These are phyloP conservation scores for Neolecta irregularis DNA, from an alignment of 1,139 yeast genomes.

Conservation along the genomic window DNA sequence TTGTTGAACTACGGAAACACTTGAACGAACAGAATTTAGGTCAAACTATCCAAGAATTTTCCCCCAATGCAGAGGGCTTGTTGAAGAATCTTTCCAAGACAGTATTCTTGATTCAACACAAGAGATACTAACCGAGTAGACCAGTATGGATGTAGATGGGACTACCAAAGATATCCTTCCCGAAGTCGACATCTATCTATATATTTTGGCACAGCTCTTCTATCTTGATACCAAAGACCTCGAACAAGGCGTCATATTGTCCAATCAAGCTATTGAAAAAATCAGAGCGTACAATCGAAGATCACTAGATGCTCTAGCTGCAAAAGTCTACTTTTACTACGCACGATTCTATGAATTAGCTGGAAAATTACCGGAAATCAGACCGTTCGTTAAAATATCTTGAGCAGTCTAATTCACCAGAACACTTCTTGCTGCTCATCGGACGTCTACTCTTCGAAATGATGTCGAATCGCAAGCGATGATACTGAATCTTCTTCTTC, in stretches of 20 bases:
- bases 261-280: conserved; percentile 37
- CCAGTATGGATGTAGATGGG: conserved; percentile 16
- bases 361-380: conserved; percentile 38
- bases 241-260: conserved; percentile 19
- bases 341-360: conserved; percentile 61
- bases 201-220: conserved; percentile 60
- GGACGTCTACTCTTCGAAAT: conserved; percentile 84
- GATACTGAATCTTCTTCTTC: conserved; percentile 63
- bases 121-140: conserved; percentile 16
- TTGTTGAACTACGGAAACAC: conserved; percentile 57
- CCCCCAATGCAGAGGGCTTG: conserved; percentile 30
- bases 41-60: conserved; percentile 37
- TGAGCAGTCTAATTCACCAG: conserved; percentile 4
- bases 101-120: conserved; percentile 5
- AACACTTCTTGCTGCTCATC: conserved; percentile 52
- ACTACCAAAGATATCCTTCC: conserved; percentile 36
- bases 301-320: conserved; percentile 69
- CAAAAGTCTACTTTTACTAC: conserved; percentile 88
- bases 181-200: conserved; percentile 68
- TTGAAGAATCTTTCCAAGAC: conserved; percentile 12
- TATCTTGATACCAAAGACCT: conserved; percentile 48
- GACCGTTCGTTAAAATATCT: conserved; percentile 30
- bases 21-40: conserved; percentile 41
- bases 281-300: conserved; percentile 59
- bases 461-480: conserved; percentile 86